Evolutionary conservation across 306 rosid genomes (phyloP), one percentile per base, ranked within the genome.

Genomic region (Vigna hirtella): DNA sequence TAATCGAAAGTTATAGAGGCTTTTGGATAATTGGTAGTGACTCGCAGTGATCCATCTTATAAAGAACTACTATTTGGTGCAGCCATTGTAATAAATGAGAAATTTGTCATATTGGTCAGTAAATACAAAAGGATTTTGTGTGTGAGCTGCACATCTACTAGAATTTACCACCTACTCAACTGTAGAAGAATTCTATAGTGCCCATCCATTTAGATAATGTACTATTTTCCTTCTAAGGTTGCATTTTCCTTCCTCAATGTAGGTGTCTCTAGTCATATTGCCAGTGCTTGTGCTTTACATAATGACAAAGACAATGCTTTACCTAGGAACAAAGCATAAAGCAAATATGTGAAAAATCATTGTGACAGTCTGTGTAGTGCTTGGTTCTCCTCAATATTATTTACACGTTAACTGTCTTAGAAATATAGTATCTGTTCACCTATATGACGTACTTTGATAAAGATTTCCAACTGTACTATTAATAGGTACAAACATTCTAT

Each of bases 181-280:
- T 38, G 40, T 12, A 42, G 57, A 42, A 58, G 57, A 58, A 50
- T 30, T 43, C 50, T 36, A 12, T 12, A 53, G 65, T 72, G 38
- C 34, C 38, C 76, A 53, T 53, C 14, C 18, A 13, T 13, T 7
- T 36, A 51, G 42, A 32, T 55, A 52, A 13, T 42, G 18, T 5
- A 43, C 18, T 48, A 26, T 47, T 28, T 32, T 28, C 71, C 48
- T 15, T 49, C 45, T 53, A 20, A 18, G 69, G 47, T 49, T 56
- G 69, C 79, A 6, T 14, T 80, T 48, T 73, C 73, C 20, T 26
- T 59, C 77, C n/a, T 79, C 40, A 63, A 42, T 52, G 53, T 66
- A 26, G 38, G 11, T 38, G 56, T 34, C 8, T 48, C 32, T 11
- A 48, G 65, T 64, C 59, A 6, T 65, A 9, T 7, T 63, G 13